phyloP scores from a whole-genome alignment of 805 yeast species.

The Kazachstania bromeliacearum region DNA sequence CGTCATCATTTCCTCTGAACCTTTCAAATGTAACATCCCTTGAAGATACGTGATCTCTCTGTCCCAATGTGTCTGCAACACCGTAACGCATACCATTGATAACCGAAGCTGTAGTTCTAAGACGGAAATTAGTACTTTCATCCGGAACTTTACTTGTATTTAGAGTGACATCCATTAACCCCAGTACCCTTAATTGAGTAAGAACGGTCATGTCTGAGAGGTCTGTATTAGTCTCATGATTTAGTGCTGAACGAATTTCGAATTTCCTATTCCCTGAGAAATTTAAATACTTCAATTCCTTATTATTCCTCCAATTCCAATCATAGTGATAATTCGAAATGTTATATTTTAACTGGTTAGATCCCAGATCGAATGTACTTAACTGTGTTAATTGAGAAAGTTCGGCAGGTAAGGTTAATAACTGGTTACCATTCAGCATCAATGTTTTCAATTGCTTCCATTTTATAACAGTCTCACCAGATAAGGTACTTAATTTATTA shows the following conservation, averaged over 20 bases:
- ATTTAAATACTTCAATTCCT: conserved; percentile 66
- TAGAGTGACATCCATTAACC: conserved; percentile 90
- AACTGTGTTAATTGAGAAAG: conserved; percentile 56
- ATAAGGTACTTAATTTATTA: conserved; percentile 64
- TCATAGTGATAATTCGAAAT: conserved; percentile 92
- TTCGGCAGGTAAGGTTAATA: conserved; percentile 84
- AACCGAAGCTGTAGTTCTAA: conserved; percentile 81
- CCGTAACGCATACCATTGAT: conserved; percentile 75
- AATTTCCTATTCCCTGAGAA: conserved; percentile 88
- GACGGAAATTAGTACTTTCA: conserved; percentile 70
- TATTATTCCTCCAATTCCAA: conserved; percentile 94
- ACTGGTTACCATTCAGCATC: conserved; percentile 72
- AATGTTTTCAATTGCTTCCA: conserved; percentile 50
- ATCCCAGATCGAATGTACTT: conserved; percentile 77
- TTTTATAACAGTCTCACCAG: conserved; percentile 72
- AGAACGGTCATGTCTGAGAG: conserved; percentile 57
- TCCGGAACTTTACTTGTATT: conserved; percentile 86
- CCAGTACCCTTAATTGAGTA: conserved; percentile 61
- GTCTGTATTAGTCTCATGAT: conserved; percentile 41
- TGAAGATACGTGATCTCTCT: conserved; percentile 51
- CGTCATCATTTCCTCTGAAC: conserved; percentile 78
- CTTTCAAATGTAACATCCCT: conserved; percentile 83
- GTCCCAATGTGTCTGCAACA: conserved; percentile 80
- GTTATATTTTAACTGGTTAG: conserved; percentile 82
- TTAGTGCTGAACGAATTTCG: conserved; percentile 61